These are phyloP conservation scores for Malania oleifera DNA, from an alignment of 164 flowering plant genomes.

Conservation along the genomic window DNA sequence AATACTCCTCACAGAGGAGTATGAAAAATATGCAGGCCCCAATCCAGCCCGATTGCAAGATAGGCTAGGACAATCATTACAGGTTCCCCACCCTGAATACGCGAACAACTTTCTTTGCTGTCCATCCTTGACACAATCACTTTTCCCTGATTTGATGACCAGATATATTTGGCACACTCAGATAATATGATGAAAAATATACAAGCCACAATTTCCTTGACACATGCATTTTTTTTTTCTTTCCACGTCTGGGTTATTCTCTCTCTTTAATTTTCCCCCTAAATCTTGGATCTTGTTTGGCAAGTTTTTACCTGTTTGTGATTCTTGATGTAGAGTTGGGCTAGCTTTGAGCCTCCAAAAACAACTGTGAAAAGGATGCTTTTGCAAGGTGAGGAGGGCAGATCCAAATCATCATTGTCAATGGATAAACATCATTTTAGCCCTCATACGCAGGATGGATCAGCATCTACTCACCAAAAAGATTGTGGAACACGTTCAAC, in stretches of 20 bases:
- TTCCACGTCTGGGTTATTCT: background rate
- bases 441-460: slow-evolving; percentile 21
- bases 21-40: too few species aligned
- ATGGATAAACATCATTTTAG: slow-evolving; percentile 19
- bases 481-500: slow-evolving; percentile 23
- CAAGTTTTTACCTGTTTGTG: background rate
- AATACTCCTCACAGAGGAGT: too few species aligned
- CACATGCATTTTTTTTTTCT: too few species aligned
- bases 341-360: slow-evolving; percentile 73
- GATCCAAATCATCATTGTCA: slow-evolving; percentile 23
- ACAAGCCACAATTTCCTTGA: too few species aligned
- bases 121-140: too few species aligned
- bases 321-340: slow-evolving; percentile 55
- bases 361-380: slow-evolving; percentile 71
- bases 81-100: too few species aligned
- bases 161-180: background rate
- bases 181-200: background rate
- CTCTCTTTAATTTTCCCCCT: background rate
- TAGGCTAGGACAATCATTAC: too few species aligned
- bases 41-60: too few species aligned
- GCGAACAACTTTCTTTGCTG: too few species aligned
- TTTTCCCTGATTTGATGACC: too few species aligned
- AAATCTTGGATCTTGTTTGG: background rate
- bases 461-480: slow-evolving; percentile 12
- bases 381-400: slow-evolving; percentile 33